Conservation (phyloP, 176 grass and related monocot species). For the Cymbopogon citratus region DNA sequence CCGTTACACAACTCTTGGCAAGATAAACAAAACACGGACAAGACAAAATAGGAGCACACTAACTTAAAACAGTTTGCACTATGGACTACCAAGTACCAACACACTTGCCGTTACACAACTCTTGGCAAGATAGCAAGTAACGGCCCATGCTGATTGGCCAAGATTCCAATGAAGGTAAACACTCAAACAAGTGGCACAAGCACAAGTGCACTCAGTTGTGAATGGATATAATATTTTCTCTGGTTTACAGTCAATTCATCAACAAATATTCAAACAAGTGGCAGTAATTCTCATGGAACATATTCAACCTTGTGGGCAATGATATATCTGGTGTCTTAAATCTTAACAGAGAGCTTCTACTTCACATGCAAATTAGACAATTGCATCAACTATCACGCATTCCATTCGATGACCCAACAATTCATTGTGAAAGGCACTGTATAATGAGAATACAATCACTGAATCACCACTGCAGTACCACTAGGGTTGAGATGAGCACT, state of each 20-base stretch:
- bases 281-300: background rate
- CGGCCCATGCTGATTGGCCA: background rate
- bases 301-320: background rate
- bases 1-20: background rate
- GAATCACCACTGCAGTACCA: background rate
- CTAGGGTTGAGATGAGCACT: no score
- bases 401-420: background rate
- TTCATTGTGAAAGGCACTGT: background rate
- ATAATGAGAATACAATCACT: slow-evolving; percentile 4
- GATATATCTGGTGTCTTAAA: background rate
- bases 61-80: background rate
- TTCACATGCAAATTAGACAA: slow-evolving; percentile 12
- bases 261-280: background rate
- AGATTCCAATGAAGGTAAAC: background rate
- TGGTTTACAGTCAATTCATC: background rate
- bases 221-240: background rate
- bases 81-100: background rate
- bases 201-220: background rate
- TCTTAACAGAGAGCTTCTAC: background rate
- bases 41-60: background rate
- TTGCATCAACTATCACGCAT: background rate
- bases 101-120: background rate
- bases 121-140: background rate
- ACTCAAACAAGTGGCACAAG: background rate
- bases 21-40: background rate